phyloP scores from a whole-genome alignment of 1,284 basidiomycete genomes.

The Marasmius sp. region DNA sequence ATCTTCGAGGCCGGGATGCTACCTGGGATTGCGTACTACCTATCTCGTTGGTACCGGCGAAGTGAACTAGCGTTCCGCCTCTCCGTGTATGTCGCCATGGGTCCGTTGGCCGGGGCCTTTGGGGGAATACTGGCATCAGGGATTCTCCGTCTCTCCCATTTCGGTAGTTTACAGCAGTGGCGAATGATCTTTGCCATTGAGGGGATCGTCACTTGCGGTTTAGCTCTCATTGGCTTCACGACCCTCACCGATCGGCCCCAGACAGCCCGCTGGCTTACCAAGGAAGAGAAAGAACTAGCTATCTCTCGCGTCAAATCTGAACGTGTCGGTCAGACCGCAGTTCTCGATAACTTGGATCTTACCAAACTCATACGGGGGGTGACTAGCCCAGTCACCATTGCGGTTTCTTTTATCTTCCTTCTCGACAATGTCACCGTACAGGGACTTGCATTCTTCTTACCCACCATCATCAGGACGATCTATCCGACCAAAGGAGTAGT shows the following conservation, averaged over 20 bases:
- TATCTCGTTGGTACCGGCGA: background rate
- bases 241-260: background rate
- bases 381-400: background rate
- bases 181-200: conserved; percentile 1
- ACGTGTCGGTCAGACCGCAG: background rate
- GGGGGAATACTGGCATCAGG: background rate
- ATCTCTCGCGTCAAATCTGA: conserved; percentile 1
- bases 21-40: background rate
- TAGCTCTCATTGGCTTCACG: background rate
- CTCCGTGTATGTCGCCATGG: background rate
- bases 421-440: conserved; percentile 1
- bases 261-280: background rate
- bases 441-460: conserved; percentile 1
- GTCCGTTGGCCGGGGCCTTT: background rate
- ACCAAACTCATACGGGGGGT: background rate
- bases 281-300: conserved; percentile 1
- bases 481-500: background rate
- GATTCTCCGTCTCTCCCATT: background rate
- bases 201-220: background rate
- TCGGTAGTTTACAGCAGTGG: background rate
- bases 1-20: background rate
- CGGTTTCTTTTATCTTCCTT: background rate
- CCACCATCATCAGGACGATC: background rate
- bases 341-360: background rate
- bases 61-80: background rate